Evolutionary conservation across 225 moss, liverwort and hornwort species (phyloP).

Genomic region (Marchantia paleacea): DNA sequence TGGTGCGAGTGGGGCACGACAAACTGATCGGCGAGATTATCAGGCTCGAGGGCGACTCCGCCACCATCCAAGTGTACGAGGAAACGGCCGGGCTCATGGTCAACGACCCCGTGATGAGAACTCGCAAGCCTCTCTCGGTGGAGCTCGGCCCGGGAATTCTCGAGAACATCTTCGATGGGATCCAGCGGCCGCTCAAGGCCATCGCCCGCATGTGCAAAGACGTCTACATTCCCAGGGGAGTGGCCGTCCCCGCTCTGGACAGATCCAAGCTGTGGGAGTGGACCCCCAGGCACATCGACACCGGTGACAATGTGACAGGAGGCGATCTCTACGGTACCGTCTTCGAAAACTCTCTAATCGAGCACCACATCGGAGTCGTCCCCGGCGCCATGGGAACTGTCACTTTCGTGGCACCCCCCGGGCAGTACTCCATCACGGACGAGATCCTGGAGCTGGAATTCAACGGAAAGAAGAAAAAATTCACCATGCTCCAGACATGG

Average conservation of each 20-base stretch:
- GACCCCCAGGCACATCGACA: slow-evolving; percentile 57
- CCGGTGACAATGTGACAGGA: slow-evolving; percentile 80
- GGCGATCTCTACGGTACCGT: slow-evolving; percentile 83
- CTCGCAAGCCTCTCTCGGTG: slow-evolving; percentile 79
- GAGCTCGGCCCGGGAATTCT: slow-evolving; percentile 94
- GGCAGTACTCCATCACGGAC: slow-evolving; percentile 65
- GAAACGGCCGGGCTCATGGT: slow-evolving; percentile 94
- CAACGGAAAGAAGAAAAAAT: slow-evolving; percentile 70
- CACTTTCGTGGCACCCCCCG: slow-evolving; percentile 56
- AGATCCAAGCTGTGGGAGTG: slow-evolving; percentile 78
- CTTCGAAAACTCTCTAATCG: slow-evolving; percentile 78
- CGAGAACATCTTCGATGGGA: slow-evolving; percentile 93
- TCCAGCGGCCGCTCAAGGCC: slow-evolving; percentile 94
- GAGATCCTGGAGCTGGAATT: slow-evolving; percentile 82
- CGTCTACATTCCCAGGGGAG: slow-evolving; percentile 90
- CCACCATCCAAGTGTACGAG: slow-evolving; percentile 95
- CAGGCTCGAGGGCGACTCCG: slow-evolving; percentile 87
- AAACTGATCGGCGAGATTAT: slow-evolving; percentile 94
- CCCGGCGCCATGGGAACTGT: slow-evolving; percentile 77
- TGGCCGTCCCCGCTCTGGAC: slow-evolving; percentile 74
- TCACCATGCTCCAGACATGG: slow-evolving; percentile 88
- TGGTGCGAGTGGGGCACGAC: slow-evolving; percentile 88
- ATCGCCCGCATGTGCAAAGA: slow-evolving; percentile 70
- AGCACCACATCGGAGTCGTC: slow-evolving; percentile 79
- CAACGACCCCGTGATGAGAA: slow-evolving; percentile 79